Evolutionary conservation across 371 early-diverging fungal species (phyloP).

Genomic region (Circinella umbellata): DNA sequence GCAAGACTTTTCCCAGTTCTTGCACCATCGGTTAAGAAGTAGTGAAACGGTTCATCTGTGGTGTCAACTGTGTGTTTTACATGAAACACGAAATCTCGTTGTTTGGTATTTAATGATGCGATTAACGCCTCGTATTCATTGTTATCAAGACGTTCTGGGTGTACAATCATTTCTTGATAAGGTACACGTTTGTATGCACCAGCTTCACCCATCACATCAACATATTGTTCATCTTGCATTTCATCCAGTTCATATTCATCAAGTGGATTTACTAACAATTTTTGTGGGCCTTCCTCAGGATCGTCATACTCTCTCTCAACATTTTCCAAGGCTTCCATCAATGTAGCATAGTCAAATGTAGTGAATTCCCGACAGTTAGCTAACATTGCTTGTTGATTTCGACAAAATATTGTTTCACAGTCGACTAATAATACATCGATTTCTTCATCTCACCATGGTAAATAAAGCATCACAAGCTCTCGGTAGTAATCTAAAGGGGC

Average conservation of each 20-base stretch:
- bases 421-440: neutral
- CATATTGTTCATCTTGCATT: neutral
- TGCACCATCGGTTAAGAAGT: conserved; percentile 14
- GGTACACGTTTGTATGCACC: neutral
- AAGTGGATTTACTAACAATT: neutral
- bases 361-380: neutral
- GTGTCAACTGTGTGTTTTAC: neutral
- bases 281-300: neutral
- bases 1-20: conserved; percentile 13
- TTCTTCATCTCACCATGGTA: conserved; percentile 5
- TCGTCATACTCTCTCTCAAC: neutral
- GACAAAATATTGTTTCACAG: neutral
- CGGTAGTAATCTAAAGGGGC: neutral
- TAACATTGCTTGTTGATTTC: neutral
- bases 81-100: conserved; percentile 5
- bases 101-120: neutral
- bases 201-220: neutral
- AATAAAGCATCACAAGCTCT: conserved; percentile 2
- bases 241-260: neutral
- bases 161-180: neutral
- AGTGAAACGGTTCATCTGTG: neutral
- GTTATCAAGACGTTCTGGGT: neutral
- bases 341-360: neutral
- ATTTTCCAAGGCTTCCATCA: neutral
- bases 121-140: neutral